Conservation (phyloP, 2,329 filamentous ascomycete species). For the Beauveria medogensis region DNA sequence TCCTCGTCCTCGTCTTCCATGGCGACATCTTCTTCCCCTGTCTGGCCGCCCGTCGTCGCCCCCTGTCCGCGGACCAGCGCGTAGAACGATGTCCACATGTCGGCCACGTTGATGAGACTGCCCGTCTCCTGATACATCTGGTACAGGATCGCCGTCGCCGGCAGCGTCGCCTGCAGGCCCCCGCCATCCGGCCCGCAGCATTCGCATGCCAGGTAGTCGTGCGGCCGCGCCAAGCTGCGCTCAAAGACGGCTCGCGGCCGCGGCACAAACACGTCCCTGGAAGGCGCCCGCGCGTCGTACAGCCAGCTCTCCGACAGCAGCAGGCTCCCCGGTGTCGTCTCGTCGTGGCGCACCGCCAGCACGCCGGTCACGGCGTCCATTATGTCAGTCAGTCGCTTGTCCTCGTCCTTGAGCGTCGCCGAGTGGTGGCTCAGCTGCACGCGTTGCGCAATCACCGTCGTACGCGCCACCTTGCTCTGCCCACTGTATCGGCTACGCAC, state of each 20-base stretch:
- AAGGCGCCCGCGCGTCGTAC: conserved; percentile 63
- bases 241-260: conserved; percentile 63
- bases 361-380: conserved; percentile 40
- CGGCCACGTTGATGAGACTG: conserved; percentile 67
- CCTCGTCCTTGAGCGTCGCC: conserved; percentile 60
- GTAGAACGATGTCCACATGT: conserved; percentile 71
- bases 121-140: conserved; percentile 73
- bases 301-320: conserved; percentile 66
- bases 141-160: conserved; percentile 66
- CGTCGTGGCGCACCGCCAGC: conserved; percentile 20
- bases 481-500: conserved; percentile 70
- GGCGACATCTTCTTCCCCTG: conserved; percentile 23
- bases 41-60: conserved; percentile 26
- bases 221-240: conserved; percentile 60
- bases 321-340: conserved; percentile 29
- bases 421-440: conserved; percentile 72
- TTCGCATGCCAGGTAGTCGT: conserved; percentile 66
- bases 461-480: conserved; percentile 61
- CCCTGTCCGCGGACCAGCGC: conserved; percentile 45
- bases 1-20: conserved; percentile 16
- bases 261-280: conserved; percentile 67
- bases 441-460: conserved; percentile 73
- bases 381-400: conserved; percentile 60
- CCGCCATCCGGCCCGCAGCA: conserved; percentile 51
- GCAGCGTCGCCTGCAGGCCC: conserved; percentile 52